Percentiles rank a stretch among this genome's conserved stretches.
These are phyloP conservation scores for Termitomyces sp. DNA, from an alignment of 768 basidiomycete genomes.

Conservation along the genomic window DNA sequence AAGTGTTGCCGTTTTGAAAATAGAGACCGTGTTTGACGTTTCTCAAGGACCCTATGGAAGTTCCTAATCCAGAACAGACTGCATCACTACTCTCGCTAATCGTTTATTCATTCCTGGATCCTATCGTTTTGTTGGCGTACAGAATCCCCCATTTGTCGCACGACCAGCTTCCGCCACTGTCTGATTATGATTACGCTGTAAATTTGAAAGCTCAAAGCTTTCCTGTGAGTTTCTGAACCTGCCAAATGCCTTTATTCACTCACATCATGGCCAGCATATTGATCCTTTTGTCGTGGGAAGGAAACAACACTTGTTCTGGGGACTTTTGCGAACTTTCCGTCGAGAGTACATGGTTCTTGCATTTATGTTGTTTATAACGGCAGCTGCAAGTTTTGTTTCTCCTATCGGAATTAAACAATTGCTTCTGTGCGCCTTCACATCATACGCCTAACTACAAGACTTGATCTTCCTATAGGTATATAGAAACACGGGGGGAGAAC, in stretches of 20 bases:
- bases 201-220: constrained; percentile 22
- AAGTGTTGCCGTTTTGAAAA: not conserved
- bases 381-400: constrained; percentile 22
- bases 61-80: constrained; percentile 45
- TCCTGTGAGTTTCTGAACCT: constrained; percentile 17
- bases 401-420: constrained; percentile 37
- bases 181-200: constrained; percentile 47
- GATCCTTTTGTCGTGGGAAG: constrained; percentile 35
- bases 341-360: constrained; percentile 25
- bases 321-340: constrained; percentile 34
- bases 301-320: constrained; percentile 39
- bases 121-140: constrained; percentile 40
- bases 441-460: not conserved
- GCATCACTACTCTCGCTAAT: constrained; percentile 37
- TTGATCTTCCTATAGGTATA: constrained; percentile 34
- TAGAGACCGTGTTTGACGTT: not conserved
- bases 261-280: constrained; percentile 20
- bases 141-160: constrained; percentile 40
- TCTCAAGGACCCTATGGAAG: constrained; percentile 24
- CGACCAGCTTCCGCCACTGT: constrained; percentile 56
- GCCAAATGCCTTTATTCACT: not conserved
- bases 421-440: constrained; percentile 23
- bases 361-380: constrained; percentile 20
- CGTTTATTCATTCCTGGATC: constrained; percentile 51
- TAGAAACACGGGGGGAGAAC: constrained; percentile 46